Conservation (phyloP, 148 eudicot species). For the Fallopia convolvulus region DNA sequence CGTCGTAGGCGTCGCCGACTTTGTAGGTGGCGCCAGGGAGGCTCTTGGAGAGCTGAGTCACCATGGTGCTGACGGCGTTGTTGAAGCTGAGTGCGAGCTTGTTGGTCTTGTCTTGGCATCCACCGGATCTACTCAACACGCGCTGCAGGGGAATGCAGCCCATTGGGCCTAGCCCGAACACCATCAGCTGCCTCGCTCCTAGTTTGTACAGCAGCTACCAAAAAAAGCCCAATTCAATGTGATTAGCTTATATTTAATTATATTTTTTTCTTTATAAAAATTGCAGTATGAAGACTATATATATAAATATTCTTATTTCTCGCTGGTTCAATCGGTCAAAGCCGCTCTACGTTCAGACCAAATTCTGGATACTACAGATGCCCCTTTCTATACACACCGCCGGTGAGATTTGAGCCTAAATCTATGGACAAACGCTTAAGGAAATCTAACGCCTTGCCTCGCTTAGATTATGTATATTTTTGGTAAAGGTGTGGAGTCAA, state of each 20-base stretch:
- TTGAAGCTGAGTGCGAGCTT: slow-evolving; percentile 57
- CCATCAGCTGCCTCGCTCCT: slow-evolving; percentile 69
- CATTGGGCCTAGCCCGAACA: slow-evolving; percentile 85
- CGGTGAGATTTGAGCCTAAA: too few species aligned
- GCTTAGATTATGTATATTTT: too few species aligned
- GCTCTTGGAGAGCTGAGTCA: slow-evolving; percentile 30
- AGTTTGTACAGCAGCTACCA: slow-evolving; percentile 49
- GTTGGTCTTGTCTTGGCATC: slow-evolving; percentile 69
- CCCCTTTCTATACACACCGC: too few species aligned
- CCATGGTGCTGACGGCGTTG: slow-evolving; percentile 33
- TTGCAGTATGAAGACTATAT: not conserved
- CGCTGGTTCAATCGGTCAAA: too few species aligned
- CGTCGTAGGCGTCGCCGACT: slow-evolving; percentile 84
- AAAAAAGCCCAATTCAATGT: not conserved
- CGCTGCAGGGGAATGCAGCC: slow-evolving; percentile 94
- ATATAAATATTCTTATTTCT: too few species aligned
- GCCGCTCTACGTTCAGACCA: too few species aligned
- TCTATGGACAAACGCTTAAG: too few species aligned
- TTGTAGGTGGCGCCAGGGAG: slow-evolving; percentile 54
- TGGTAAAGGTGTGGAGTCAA: too few species aligned
- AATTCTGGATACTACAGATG: too few species aligned
- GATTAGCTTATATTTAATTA: not conserved
- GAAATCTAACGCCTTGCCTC: too few species aligned
- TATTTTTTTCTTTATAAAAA: not conserved
- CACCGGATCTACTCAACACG: slow-evolving; percentile 49